These are phyloP conservation scores for Moniliophthora roreri DNA, from an alignment of 1,284 basidiomycete genomes.

Conservation along the genomic window DNA sequence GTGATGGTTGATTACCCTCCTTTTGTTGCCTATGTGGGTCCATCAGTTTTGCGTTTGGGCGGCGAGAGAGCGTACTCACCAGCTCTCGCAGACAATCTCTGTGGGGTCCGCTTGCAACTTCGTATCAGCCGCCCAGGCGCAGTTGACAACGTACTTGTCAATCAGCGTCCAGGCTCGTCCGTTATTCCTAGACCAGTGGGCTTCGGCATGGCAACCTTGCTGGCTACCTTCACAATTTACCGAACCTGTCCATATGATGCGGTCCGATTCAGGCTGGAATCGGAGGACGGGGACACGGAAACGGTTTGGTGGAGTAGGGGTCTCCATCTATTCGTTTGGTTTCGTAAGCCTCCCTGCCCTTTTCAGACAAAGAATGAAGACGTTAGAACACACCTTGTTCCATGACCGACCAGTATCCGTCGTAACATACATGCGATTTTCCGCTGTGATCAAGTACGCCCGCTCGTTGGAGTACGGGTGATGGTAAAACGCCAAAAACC, in stretches of 20 bases:
- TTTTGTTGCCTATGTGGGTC: slow-evolving; percentile 72
- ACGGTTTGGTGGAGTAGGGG: slow-evolving; percentile 73
- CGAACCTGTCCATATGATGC: slow-evolving; percentile 89
- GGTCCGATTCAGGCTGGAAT: slow-evolving; percentile 89
- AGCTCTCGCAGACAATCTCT: slow-evolving; percentile 93
- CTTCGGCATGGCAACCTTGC: slow-evolving; percentile 66
- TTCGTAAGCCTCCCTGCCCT: too few species aligned
- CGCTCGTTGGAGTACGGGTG: slow-evolving; percentile 80
- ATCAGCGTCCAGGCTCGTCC: slow-evolving; percentile 78
- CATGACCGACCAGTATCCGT: slow-evolving; percentile 81
- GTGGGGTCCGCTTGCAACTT: slow-evolving; percentile 79
- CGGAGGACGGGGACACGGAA: slow-evolving; percentile 78
- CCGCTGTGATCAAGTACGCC: slow-evolving; percentile 86
- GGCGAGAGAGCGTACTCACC: too few species aligned
- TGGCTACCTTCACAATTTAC: slow-evolving; percentile 54
- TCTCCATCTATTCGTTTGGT: too few species aligned
- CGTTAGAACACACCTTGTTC: slow-evolving; percentile 54
- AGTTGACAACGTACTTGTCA: slow-evolving; percentile 88
- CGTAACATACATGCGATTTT: slow-evolving; percentile 73
- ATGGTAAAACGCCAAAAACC: slow-evolving; percentile 84
- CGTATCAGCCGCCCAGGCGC: slow-evolving; percentile 87
- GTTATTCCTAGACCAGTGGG: slow-evolving; percentile 75
- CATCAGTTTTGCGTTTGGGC: too few species aligned
- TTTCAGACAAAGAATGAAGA: too few species aligned
- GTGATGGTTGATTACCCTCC: slow-evolving; percentile 54